These are phyloP conservation scores for Jacaranda copaia DNA, from an alignment of 257 asterid species.

Conservation along the genomic window DNA sequence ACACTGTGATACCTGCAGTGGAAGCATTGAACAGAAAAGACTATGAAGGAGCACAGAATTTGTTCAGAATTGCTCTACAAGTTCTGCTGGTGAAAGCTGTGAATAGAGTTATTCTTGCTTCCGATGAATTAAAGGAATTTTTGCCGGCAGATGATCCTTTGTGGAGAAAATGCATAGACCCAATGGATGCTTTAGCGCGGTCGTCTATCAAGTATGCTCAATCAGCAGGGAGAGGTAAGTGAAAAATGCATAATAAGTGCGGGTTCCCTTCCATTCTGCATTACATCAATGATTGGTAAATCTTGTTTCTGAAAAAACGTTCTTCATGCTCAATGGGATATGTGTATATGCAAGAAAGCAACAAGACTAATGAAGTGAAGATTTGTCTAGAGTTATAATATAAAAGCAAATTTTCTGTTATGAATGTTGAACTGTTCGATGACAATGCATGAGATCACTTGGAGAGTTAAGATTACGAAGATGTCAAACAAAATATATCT, in stretches of 20 bases:
- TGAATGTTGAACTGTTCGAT: too few species aligned
- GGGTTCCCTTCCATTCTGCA: not conserved
- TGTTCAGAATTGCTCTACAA: conserved; percentile 68
- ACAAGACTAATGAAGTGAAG: not conserved
- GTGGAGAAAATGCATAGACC: conserved; percentile 70
- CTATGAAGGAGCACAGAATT: conserved; percentile 74
- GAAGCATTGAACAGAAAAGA: conserved; percentile 69
- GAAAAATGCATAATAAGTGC: not conserved
- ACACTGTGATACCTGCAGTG: conserved; percentile 61
- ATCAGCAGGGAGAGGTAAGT: conserved; percentile 38
- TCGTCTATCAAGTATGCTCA: conserved; percentile 56
- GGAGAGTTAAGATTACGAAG: too few species aligned
- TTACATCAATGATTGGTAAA: not conserved
- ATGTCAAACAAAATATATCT: too few species aligned
- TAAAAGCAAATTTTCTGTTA: not conserved
- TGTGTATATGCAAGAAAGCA: not conserved
- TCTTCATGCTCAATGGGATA: conserved; percentile 22
- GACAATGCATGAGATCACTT: too few species aligned
- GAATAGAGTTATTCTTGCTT: conserved; percentile 67
- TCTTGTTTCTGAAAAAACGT: not conserved
- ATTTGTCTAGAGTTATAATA: not conserved
- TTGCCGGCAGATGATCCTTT: conserved; percentile 80
- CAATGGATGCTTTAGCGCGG: conserved; percentile 71
- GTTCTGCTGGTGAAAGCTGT: conserved; percentile 74
- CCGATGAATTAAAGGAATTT: conserved; percentile 61